Evolutionary conservation across 495 filamentous ascomycete species (phyloP), one percentile per base, ranked within the genome.

Genomic region (Physcia stellaris): DNA sequence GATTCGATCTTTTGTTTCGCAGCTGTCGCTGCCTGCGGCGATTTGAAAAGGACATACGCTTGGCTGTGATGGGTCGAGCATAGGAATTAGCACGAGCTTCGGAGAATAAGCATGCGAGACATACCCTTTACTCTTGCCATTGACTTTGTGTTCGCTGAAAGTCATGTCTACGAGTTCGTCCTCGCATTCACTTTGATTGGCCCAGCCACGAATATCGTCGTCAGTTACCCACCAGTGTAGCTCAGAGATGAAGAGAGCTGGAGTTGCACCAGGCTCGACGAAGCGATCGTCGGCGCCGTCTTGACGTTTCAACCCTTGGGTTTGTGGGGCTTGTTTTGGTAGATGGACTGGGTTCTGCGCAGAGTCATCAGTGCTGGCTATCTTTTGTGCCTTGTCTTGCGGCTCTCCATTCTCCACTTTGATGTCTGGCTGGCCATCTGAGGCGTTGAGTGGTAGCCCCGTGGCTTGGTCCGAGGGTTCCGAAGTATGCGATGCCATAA

Each of bases 141-240:
- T 98, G 11, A 96, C 86, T 58, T 98, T 98, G 59, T 96, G 90
- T 54, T 98, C 90, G 44, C 80, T 93, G 50, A 95, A 96, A 1
- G 87, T 93, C 30, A 96, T 77, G 40, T 94, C 88, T 51, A 85
- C 85, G 16, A 98, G 66, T 50, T 93, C 84, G 32, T 75, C 70
- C 53, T 96, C 90, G 46, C 72, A 80, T 6, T 66, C 68, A 21
- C 78, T 80, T 42, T 82, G 66, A 45, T 76, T 74, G 9, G 80
- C 71, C 87, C 86, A 94, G 40, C 81, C 85, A 32, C 90, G 80
- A 41, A 98, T 72, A 44, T 94, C 85, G 50, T 98, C 90, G 47
- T 98, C 90, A 11, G 81, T 95, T 20, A 77, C 83, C 87, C 87
- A 96, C 92, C 92, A 96, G 57, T 80, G 77, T 10, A 98, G 65